Evolutionary conservation across 257 asterid species (phyloP).

Genomic region (Nicotiana tomentosiformis): DNA sequence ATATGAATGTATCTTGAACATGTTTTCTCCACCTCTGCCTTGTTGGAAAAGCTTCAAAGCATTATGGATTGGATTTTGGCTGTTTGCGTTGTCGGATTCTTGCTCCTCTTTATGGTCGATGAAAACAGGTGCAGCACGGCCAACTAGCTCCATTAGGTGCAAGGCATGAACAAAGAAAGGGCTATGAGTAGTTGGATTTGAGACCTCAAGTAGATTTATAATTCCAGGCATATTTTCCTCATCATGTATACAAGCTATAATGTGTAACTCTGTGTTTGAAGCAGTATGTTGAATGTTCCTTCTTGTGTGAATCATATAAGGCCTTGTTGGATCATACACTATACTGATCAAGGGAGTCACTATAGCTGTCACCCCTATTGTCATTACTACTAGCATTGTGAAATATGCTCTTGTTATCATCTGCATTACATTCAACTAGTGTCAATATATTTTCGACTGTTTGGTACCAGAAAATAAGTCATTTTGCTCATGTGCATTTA

Average conservation of each 20-base stretch:
- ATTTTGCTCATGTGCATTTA: too few relatives aligned
- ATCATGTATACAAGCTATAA: slow-evolving; percentile 50
- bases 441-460: too few relatives aligned
- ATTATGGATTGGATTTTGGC: slow-evolving; percentile 31
- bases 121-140: slow-evolving; percentile 51
- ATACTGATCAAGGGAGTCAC: slow-evolving; percentile 52
- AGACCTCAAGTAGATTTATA: slow-evolving; percentile 43
- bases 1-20: slow-evolving; percentile 30
- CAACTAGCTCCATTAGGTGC: slow-evolving; percentile 53
- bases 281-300: slow-evolving; percentile 63
- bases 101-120: slow-evolving; percentile 44
- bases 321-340: slow-evolving; percentile 66
- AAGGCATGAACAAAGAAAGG: slow-evolving; percentile 52
- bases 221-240: slow-evolving; percentile 44
- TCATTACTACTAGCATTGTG: slow-evolving; percentile 46
- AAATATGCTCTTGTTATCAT: slow-evolving; percentile 41
- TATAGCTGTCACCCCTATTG: slow-evolving; percentile 36
- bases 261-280: slow-evolving; percentile 38
- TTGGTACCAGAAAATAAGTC: too few relatives aligned
- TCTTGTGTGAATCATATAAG: slow-evolving; percentile 66
- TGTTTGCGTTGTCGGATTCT: slow-evolving; percentile 1
- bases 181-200: slow-evolving; percentile 38
- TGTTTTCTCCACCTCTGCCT: slow-evolving; percentile 21
- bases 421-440: slow-evolving; percentile 29
- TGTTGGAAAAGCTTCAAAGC: slow-evolving; percentile 47